Conservation (phyloP, 306 rosid genomes). For the Medicago arabica region DNA sequence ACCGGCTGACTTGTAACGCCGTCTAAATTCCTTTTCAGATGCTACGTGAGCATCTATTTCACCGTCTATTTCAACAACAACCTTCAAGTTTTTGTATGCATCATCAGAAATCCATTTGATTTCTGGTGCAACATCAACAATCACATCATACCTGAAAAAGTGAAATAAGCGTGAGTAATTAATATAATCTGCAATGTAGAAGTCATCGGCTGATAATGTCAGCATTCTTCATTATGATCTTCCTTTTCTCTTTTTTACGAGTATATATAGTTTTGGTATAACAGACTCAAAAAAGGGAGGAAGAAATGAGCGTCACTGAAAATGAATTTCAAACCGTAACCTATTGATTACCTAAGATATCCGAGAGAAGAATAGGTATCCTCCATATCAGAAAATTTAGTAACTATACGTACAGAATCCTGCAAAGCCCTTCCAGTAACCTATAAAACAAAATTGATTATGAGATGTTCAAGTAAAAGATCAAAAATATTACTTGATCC, state of each 20-base stretch:
- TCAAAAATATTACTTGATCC: constrained; percentile 12
- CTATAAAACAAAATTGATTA: constrained; percentile 48
- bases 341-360: constrained; percentile 67
- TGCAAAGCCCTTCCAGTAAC: constrained; percentile 78
- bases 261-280: constrained; percentile 25
- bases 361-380: constrained; percentile 69
- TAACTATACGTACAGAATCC: constrained; percentile 77
- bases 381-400: constrained; percentile 85
- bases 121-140: constrained; percentile 87
- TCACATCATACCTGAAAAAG: constrained; percentile 79
- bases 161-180: constrained; percentile 38
- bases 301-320: constrained; percentile 4
- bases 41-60: constrained; percentile 76
- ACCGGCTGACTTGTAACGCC: constrained; percentile 81
- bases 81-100: constrained; percentile 83
- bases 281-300: constrained; percentile 13
- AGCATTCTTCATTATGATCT: constrained; percentile 31
- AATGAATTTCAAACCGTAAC: constrained; percentile 30
- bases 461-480: constrained; percentile 22
- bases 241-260: constrained; percentile 24
- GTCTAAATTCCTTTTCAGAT: constrained; percentile 71
- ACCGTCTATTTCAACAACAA: constrained; percentile 80
- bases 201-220: constrained; percentile 30
- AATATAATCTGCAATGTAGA: constrained; percentile 35
- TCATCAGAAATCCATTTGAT: constrained; percentile 82